Base-by-base conservation (phyloP, 2,329 filamentous ascomycete genomes). In the Torrubiellomyces zombiae region DNA sequence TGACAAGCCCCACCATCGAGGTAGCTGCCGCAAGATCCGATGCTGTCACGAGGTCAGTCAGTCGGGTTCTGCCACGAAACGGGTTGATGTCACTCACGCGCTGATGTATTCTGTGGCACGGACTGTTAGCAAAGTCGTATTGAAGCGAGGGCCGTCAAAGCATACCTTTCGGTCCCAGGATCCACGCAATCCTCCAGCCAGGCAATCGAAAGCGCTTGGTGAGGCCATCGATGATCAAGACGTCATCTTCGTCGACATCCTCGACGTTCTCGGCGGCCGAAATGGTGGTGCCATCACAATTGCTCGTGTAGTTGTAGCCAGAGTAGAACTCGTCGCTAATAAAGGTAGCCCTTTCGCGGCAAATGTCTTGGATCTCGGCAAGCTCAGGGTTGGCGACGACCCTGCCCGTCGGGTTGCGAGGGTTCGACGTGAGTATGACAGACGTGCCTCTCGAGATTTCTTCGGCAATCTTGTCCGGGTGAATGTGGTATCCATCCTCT, bases 301-400 rank as follows among this genome's bases (percentile, higher is more conserved):
- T 65, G 38, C 71, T 80, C 18, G 81, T 91, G 58, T 95, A 95
- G 56, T 93, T 93, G 63, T 94, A 95, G 13, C 85, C 82, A 8
- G 75, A 74, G 57, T 95, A 95, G 62, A 95, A 95, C 54, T 95
- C 86, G 45, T 95, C 86, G 56, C 85, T 81, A 48, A 95, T 85
- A 28, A 95, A 61, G 1, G 86, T 95, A 3, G 83, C 83, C 27
- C 83, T 73, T 37, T 83, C 80, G 44, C 83, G 74, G 60, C 83
- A 92, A 40, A 93, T 76, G 44, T 93, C 80, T 51, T 95, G 85
- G 41, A 94, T 93, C 53, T 86, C 69, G 11, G 77, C 75, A 33
- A 95, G 61, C 51, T 93, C 79, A 0, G 81, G 77, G 47, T 85
- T 83, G 41, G 67, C 66, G 14, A 94, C 73, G 34, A 94, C 81